Conservation (phyloP, 1,284 basidiomycete species). For the Ganoderma lingzhi region DNA sequence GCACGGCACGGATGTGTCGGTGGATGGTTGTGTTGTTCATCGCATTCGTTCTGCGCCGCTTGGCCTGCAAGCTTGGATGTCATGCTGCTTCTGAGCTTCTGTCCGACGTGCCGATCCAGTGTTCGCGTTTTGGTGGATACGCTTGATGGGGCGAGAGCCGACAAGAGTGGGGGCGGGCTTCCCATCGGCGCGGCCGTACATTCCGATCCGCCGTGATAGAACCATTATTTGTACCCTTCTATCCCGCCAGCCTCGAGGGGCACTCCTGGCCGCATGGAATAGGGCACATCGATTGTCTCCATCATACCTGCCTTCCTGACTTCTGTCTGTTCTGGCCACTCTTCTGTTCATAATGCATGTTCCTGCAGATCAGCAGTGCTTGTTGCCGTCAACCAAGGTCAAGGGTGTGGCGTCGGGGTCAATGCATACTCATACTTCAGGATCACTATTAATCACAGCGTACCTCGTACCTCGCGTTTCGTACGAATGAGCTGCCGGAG, state of each 20-base stretch:
- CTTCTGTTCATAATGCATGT: slow-evolving; percentile 11
- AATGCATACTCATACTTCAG: background rate
- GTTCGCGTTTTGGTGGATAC: slow-evolving; percentile 1
- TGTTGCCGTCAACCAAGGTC: slow-evolving; percentile 12
- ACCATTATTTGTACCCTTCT: background rate
- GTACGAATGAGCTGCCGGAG: background rate
- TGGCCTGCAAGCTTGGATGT: slow-evolving; percentile 10
- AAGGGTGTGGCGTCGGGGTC: background rate
- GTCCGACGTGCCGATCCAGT: slow-evolving; percentile 14
- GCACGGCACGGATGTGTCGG: background rate
- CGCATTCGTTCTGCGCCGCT: slow-evolving; percentile 17
- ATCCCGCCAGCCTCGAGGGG: background rate
- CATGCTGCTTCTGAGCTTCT: background rate
- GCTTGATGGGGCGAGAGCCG: background rate
- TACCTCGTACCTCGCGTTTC: slow-evolving; percentile 4
- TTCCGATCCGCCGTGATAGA: slow-evolving; percentile 17
- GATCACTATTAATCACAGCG: slow-evolving; percentile 1
- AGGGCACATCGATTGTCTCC: slow-evolving; percentile 15
- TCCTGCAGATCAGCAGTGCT: slow-evolving; percentile 26
- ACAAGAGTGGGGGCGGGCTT: background rate
- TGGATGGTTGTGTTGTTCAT: slow-evolving; percentile 10
- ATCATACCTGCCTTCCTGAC: slow-evolving; percentile 19
- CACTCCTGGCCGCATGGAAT: background rate
- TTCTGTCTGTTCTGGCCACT: slow-evolving; percentile 9
- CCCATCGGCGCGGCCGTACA: slow-evolving; percentile 8